phyloP scores from a whole-genome alignment of 192 early-diverging fungal species.

The Lobosporangium transversale region DNA sequence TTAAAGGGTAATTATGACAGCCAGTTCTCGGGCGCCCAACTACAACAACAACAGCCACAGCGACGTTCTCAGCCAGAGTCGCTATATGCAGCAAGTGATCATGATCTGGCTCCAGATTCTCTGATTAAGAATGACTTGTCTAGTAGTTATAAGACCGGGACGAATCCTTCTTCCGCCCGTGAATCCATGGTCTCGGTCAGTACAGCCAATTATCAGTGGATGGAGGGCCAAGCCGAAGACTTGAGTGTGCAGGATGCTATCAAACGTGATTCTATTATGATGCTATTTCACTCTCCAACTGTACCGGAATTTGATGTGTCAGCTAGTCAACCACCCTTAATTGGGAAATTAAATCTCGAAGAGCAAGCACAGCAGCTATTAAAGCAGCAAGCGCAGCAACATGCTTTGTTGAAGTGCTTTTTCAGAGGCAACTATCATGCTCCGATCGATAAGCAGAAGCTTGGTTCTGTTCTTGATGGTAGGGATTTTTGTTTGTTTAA shows the following conservation, averaged over 20 bases:
- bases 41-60: constrained; percentile 9
- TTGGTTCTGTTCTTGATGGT: constrained; percentile 48
- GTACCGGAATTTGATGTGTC: not conserved
- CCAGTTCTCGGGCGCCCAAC: constrained; percentile 19
- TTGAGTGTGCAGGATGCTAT: constrained; percentile 11
- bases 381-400: constrained; percentile 38
- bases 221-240: constrained; percentile 18
- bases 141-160: not conserved
- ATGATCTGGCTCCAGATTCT: not conserved
- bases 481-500: no score
- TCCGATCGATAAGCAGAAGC: constrained; percentile 22
- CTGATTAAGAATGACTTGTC: not conserved
- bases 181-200: constrained; percentile 32
- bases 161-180: constrained; percentile 10
- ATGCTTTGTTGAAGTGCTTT: constrained; percentile 43
- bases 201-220: constrained; percentile 48
- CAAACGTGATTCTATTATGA: constrained; percentile 22
- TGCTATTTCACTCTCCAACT: constrained; percentile 30
- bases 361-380: constrained; percentile 21
- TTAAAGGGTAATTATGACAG: constrained; percentile 15
- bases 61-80: not conserved
- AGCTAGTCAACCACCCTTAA: not conserved
- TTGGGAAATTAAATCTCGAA: constrained; percentile 5
- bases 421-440: constrained; percentile 51
- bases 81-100: not conserved